These are phyloP conservation scores for Larix sibirica DNA, from an alignment of 83 land plant species.

Conservation along the genomic window DNA sequence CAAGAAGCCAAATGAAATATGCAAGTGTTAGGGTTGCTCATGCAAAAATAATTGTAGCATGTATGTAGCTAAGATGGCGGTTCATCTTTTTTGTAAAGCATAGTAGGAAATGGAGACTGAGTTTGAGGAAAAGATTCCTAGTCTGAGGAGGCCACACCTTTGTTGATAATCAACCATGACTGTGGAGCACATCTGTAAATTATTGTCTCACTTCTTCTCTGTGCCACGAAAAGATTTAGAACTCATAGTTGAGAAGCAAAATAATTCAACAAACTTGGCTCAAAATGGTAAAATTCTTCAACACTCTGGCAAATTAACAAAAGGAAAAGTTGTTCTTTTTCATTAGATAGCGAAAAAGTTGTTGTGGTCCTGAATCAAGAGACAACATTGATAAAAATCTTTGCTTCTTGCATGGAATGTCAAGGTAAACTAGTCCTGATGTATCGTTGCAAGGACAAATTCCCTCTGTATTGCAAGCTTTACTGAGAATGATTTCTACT, in stretches of 20 bases:
- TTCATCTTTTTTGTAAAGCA: not conserved
- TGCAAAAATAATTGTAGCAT: not conserved
- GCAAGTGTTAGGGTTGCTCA: slow-evolving; percentile 8
- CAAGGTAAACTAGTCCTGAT: slow-evolving; percentile 8
- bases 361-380: not conserved
- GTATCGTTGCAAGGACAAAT: slow-evolving; percentile 11
- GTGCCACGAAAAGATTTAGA: slow-evolving; percentile 20
- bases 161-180: slow-evolving; percentile 22
- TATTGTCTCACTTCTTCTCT: not conserved
- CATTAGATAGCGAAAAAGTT: not conserved
- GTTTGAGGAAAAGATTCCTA: slow-evolving; percentile 21
- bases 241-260: slow-evolving; percentile 20
- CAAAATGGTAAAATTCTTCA: too few relatives aligned
- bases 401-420: not conserved
- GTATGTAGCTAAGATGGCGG: slow-evolving; percentile 7
- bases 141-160: slow-evolving; percentile 45
- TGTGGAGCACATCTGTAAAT: slow-evolving; percentile 19
- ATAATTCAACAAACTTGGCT: not conserved
- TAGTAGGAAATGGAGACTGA: not conserved
- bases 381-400: slow-evolving; percentile 7
- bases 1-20: slow-evolving; percentile 4
- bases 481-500: too few relatives aligned
- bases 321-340: slow-evolving; percentile 6
- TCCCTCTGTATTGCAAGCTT: not conserved
- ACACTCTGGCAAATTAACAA: not conserved